A percentile compares a stretch with the other conserved stretches of the same genome.
Evolutionary conservation across 371 early-diverging fungal species (phyloP).

Genomic region (Rhizopus arrhizus): DNA sequence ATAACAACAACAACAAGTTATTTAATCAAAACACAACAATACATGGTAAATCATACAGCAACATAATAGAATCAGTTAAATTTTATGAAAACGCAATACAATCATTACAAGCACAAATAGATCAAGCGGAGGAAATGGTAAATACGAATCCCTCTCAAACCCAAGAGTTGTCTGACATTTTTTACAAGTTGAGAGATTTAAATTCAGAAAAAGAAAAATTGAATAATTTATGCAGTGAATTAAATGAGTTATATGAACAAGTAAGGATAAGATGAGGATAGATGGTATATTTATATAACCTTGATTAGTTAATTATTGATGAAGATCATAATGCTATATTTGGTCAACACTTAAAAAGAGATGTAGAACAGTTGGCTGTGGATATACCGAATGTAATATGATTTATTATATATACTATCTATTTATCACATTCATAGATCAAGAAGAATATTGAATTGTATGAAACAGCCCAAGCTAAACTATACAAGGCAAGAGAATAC

Average conservation of each 20-base stretch:
- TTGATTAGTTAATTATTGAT: slow-evolving; percentile 31
- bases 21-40: slow-evolving; percentile 6
- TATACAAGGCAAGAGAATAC: slow-evolving; percentile 41
- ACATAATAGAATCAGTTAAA: slow-evolving; percentile 33
- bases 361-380: slow-evolving; percentile 35
- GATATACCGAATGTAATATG: slow-evolving; percentile 39
- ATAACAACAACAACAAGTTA: slow-evolving; percentile 11
- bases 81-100: slow-evolving; percentile 32
- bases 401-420: background rate
- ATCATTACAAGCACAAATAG: slow-evolving; percentile 30
- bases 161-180: too few relatives aligned
- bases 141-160: too few relatives aligned
- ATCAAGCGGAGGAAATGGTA: slow-evolving; percentile 41
- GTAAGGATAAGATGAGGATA: slow-evolving; percentile 13
- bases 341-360: slow-evolving; percentile 41
- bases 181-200: slow-evolving; percentile 32
- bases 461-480: slow-evolving; percentile 31
- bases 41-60: slow-evolving; percentile 15
- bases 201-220: slow-evolving; percentile 32
- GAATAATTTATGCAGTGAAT: slow-evolving; percentile 33
- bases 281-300: background rate
- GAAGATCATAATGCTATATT: slow-evolving; percentile 28
- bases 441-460: slow-evolving; percentile 32
- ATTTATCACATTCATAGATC: slow-evolving; percentile 20
- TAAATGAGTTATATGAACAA: slow-evolving; percentile 42